Evolutionary conservation across 73 alveolate species (phyloP).

Genomic region (Tetrahymena borealis): DNA sequence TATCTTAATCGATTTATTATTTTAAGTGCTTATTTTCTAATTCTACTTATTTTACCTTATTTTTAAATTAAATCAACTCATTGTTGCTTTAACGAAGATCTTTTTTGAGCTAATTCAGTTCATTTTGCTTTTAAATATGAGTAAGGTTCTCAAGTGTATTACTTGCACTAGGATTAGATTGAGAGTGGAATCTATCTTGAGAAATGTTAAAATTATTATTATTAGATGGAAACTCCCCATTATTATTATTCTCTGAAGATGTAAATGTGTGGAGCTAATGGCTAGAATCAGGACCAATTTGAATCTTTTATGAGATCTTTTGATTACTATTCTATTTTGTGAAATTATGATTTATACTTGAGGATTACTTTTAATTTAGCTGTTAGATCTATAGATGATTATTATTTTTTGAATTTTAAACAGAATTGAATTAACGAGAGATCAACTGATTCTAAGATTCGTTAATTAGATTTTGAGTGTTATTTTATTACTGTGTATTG

Average conservation of each 20-base stretch:
- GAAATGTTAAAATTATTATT: not conserved
- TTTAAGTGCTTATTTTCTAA: not conserved
- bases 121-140: not conserved
- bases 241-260: not conserved
- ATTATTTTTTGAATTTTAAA: not conserved
- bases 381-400: not conserved
- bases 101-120: not conserved
- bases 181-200: too few species aligned
- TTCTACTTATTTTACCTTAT: not conserved
- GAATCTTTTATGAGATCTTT: not conserved
- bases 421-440: not conserved
- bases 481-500: not conserved
- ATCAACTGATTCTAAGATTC: not conserved
- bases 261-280: not conserved
- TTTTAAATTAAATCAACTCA: not conserved
- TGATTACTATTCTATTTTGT: not conserved
- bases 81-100: not conserved
- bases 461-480: not conserved
- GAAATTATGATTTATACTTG: not conserved
- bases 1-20: not conserved
- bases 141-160: not conserved
- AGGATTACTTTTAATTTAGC: not conserved
- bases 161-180: not conserved
- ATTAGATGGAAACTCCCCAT: not conserved
- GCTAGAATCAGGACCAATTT: not conserved